Evolutionary conservation across 164 flowering plant genomes (phyloP).

Genomic region (Vitis cinerea): DNA sequence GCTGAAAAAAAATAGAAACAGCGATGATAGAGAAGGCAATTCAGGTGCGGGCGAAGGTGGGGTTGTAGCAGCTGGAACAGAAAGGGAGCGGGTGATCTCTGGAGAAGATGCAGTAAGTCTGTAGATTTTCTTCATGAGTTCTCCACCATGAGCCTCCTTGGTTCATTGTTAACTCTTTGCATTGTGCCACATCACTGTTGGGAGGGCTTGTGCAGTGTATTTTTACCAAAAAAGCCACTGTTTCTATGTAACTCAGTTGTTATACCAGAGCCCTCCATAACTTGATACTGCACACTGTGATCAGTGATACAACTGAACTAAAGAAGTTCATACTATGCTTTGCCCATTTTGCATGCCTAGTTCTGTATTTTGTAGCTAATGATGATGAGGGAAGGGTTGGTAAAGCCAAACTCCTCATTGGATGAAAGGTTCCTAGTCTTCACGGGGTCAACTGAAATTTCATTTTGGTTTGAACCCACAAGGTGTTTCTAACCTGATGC

Average conservation of each 20-base stretch:
- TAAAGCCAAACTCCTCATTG: too few species aligned
- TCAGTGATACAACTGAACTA: not conserved
- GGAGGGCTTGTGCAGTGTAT: not conserved
- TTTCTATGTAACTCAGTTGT: not conserved
- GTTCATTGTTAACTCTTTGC: conserved; percentile 2
- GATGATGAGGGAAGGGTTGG: too few species aligned
- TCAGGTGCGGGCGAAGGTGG: conserved; percentile 60
- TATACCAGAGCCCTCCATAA: not conserved
- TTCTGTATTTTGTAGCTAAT: too few species aligned
- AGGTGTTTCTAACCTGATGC: too few species aligned
- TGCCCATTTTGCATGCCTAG: not conserved
- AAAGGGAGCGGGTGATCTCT: conserved; percentile 72
- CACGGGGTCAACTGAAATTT: too few species aligned
- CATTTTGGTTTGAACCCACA: too few species aligned
- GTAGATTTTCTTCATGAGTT: not conserved
- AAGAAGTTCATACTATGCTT: not conserved
- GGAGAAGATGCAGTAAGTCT: conserved; percentile 93
- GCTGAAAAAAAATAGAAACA: conserved; percentile 43
- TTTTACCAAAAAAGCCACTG: not conserved
- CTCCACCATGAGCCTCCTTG: not conserved
- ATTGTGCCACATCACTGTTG: too few species aligned
- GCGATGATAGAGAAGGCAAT: conserved; percentile 36
- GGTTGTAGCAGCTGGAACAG: conserved; percentile 82
- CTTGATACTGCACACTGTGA: not conserved
- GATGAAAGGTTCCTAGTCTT: too few species aligned